These are phyloP conservation scores for Coprinellus micaceus DNA, from an alignment of 768 basidiomycete species.

Conservation along the genomic window DNA sequence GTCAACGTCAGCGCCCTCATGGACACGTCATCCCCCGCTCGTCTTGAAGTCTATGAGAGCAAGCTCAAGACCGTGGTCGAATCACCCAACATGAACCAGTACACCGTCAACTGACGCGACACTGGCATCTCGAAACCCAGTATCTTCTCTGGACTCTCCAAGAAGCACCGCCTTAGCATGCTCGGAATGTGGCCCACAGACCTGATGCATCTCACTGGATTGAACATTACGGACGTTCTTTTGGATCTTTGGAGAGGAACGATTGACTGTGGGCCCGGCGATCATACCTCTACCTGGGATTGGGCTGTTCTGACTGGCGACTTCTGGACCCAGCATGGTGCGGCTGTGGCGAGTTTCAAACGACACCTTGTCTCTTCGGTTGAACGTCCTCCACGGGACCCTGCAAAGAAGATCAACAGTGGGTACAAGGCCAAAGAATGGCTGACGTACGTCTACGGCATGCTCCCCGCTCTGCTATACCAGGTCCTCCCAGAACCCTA, in stretches of 20 bases:
- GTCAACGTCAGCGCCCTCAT: conserved; percentile 11
- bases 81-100: conserved; percentile 12
- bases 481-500: conserved; percentile 23
- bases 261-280: conserved; percentile 19
- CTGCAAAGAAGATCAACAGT: conserved; percentile 31
- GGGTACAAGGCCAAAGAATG: conserved; percentile 39
- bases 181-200: conserved; percentile 35
- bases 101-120: conserved; percentile 19
- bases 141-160: conserved; percentile 29
- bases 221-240: conserved; percentile 37
- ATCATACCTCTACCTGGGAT: conserved; percentile 17
- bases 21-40: not conserved
- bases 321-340: conserved; percentile 34
- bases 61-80: not conserved
- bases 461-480: conserved; percentile 29
- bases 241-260: conserved; percentile 30
- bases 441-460: conserved; percentile 28
- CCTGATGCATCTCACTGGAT: conserved; percentile 35
- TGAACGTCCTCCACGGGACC: conserved; percentile 24
- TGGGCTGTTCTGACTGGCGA: conserved; percentile 27
- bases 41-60: not conserved
- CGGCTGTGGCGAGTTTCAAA: conserved; percentile 17
- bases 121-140: conserved; percentile 34
- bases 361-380: conserved; percentile 23
- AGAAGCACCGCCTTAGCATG: conserved; percentile 24